These are phyloP conservation scores for Kwoniella pini DNA, from an alignment of 768 basidiomycete species.

Conservation along the genomic window DNA sequence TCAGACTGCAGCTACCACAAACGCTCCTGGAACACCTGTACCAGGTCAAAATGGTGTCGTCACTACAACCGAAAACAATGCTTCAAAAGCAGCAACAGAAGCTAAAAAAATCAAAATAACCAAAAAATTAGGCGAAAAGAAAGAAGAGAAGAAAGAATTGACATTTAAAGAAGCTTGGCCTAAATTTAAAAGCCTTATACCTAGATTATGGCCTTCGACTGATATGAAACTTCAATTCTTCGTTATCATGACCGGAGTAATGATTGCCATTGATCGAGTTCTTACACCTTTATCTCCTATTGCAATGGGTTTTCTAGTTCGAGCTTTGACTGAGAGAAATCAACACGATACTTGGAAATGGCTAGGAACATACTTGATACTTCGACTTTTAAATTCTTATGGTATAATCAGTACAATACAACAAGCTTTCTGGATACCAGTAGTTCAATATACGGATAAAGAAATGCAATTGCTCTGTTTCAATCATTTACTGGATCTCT, in stretches of 20 bases:
- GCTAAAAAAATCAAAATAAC: constrained; percentile 54
- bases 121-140: constrained; percentile 39
- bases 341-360: constrained; percentile 63
- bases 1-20: constrained; percentile 10
- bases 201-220: constrained; percentile 82
- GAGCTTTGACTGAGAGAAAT: constrained; percentile 42
- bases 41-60: constrained; percentile 23
- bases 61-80: constrained; percentile 24
- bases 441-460: constrained; percentile 84
- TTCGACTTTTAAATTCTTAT: constrained; percentile 75
- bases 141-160: constrained; percentile 55
- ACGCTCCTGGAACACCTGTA: not conserved
- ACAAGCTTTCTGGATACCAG: constrained; percentile 67
- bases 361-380: constrained; percentile 66
- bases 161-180: constrained; percentile 70
- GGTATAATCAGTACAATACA: constrained; percentile 60
- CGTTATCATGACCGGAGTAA: constrained; percentile 68
- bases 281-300: constrained; percentile 73
- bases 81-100: constrained; percentile 54
- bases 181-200: constrained; percentile 67
- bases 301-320: constrained; percentile 68
- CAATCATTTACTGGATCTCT: constrained; percentile 82
- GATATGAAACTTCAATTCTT: constrained; percentile 67
- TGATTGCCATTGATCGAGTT: constrained; percentile 73
- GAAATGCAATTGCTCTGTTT: constrained; percentile 86